These are phyloP conservation scores for Tolypocladium sp. DNA, from an alignment of 2,329 filamentous ascomycete species.

Conservation along the genomic window DNA sequence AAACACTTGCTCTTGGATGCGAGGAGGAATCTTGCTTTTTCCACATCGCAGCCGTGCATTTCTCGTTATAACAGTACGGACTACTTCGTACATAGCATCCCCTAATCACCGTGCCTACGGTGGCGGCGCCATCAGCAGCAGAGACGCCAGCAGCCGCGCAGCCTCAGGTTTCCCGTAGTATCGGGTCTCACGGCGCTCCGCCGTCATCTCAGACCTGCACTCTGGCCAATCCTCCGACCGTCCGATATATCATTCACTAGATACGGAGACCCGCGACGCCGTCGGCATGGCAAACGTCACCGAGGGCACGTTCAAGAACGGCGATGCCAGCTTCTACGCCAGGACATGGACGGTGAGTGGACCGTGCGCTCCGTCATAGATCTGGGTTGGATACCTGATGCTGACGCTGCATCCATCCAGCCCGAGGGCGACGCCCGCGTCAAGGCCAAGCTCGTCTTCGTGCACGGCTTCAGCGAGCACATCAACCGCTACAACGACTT, in stretches of 20 bases:
- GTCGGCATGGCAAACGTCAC: constrained; percentile 26
- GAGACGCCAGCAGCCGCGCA: too few relatives aligned
- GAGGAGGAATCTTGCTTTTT: neutral
- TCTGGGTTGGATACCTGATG: neutral
- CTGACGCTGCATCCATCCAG: constrained; percentile 21
- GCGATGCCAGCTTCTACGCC: constrained; percentile 38
- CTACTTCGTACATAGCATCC: too few relatives aligned
- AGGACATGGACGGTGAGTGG: constrained; percentile 51
- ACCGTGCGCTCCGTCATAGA: neutral
- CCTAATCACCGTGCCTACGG: neutral
- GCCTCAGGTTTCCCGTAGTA: too few relatives aligned
- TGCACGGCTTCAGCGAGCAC: constrained; percentile 90
- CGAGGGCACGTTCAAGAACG: constrained; percentile 42
- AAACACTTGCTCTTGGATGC: neutral
- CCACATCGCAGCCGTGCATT: neutral
- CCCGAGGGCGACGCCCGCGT: constrained; percentile 36
- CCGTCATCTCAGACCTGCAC: neutral
- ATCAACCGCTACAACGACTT: constrained; percentile 67
- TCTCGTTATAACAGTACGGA: neutral
- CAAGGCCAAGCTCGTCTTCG: constrained; percentile 66
- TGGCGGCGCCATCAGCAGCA: neutral
- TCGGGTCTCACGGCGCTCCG: too few relatives aligned
- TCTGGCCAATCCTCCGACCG: neutral
- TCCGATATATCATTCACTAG: too few relatives aligned
- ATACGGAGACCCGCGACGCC: neutral